phyloP scores from a whole-genome alignment of 257 asterid species.

The Solanum sitiens region DNA sequence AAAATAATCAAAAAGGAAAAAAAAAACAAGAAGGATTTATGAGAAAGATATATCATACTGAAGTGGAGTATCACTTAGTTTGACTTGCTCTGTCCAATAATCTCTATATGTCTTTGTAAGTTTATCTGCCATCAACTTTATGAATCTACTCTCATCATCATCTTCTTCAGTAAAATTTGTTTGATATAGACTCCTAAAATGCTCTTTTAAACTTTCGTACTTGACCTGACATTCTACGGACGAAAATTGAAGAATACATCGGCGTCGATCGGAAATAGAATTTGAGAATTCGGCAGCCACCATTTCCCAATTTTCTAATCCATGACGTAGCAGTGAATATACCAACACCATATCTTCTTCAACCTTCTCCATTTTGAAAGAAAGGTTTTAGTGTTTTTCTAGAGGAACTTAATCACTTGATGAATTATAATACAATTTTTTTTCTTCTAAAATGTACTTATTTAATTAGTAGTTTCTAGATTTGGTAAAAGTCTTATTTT shows the following conservation, averaged over 20 bases:
- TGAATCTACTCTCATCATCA: not conserved
- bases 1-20: not conserved
- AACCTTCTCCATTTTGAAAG: too few relatives aligned
- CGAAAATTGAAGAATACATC: not conserved
- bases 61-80: not conserved
- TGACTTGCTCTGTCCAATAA: not conserved
- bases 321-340: too few relatives aligned
- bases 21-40: not conserved
- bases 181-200: not conserved
- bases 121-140: not conserved
- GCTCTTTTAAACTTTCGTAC: not conserved
- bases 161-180: not conserved
- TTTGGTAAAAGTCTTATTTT: too few relatives aligned
- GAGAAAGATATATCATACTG: not conserved
- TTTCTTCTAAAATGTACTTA: too few relatives aligned
- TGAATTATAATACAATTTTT: too few relatives aligned
- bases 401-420: too few relatives aligned
- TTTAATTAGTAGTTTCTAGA: too few relatives aligned
- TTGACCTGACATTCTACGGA: not conserved
- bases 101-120: not conserved
- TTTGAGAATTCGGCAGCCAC: too few relatives aligned
- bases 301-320: too few relatives aligned
- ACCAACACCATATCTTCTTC: too few relatives aligned
- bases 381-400: too few relatives aligned
- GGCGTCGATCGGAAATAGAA: too few relatives aligned